Evolutionary conservation across 179 eudicot species (phyloP).

Genomic region (Beta lomatogona): DNA sequence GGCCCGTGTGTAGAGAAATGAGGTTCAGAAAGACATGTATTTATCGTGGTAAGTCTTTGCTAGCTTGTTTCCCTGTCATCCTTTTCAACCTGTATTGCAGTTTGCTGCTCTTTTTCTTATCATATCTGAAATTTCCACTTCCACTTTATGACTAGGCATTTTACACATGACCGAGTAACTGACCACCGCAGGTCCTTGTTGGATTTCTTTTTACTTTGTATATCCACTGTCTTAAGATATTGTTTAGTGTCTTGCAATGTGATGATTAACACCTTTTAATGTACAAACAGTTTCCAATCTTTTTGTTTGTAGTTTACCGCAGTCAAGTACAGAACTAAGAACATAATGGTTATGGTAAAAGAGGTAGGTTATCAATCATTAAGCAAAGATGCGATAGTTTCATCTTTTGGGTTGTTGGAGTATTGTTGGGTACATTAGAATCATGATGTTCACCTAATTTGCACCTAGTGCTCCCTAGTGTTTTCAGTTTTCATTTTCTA

Average conservation of each 20-base stretch:
- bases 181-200: neutral
- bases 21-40: constrained; percentile 1
- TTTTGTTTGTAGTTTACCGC: neutral
- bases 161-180: neutral
- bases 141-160: neutral
- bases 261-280: neutral
- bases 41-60: neutral
- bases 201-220: neutral
- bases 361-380: neutral
- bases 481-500: neutral
- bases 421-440: neutral
- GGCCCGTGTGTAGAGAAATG: neutral
- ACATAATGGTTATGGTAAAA: neutral
- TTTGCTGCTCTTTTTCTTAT: neutral
- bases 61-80: neutral
- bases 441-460: neutral
- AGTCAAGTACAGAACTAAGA: neutral
- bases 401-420: neutral
- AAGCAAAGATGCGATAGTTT: neutral
- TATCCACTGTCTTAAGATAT: neutral
- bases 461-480: neutral
- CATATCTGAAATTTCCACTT: neutral
- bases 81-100: neutral
- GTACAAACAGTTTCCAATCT: neutral
- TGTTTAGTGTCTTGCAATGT: neutral